Percentiles rank a stretch among this genome's conserved stretches.
Conservation (phyloP, 495 filamentous ascomycete genomes). For the Cladorrhinum samala region DNA sequence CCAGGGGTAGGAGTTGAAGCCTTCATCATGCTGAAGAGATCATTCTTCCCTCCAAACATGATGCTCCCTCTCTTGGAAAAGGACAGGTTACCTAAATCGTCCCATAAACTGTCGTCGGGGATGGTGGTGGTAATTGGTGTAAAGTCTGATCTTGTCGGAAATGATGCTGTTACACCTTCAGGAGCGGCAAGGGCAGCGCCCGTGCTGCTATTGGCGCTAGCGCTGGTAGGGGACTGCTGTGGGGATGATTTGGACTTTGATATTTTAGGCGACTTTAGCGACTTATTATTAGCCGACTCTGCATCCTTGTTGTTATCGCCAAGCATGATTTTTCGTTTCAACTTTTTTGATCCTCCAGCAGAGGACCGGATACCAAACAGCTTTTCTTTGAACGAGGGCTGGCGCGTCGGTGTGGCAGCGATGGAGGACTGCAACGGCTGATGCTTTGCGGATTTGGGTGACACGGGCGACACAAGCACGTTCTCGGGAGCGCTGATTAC, state of each 20-base stretch:
- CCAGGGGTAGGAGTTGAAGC: not conserved
- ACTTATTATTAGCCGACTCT: conserved; percentile 12
- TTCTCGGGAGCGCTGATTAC: not conserved
- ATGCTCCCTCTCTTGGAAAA: conserved; percentile 62
- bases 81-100: conserved; percentile 42
- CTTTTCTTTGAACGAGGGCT: conserved; percentile 16
- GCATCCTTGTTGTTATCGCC: conserved; percentile 22
- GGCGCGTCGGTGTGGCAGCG: conserved; percentile 12
- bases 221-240: conserved; percentile 13
- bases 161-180: conserved; percentile 15
- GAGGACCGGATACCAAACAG: conserved; percentile 36
- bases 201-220: conserved; percentile 1
- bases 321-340: conserved; percentile 30
- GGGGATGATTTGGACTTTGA: conserved; percentile 22
- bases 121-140: conserved; percentile 47
- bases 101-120: conserved; percentile 46
- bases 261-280: conserved; percentile 18
- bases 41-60: conserved; percentile 51
- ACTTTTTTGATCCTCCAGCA: conserved; percentile 19
- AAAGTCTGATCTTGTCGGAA: conserved; percentile 18
- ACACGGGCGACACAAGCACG: conserved; percentile 6
- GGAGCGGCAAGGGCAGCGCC: conserved; percentile 13
- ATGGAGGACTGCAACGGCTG: not conserved
- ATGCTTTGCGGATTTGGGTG: not conserved
- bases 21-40: conserved; percentile 15